Base-by-base conservation (phyloP, 2,329 filamentous ascomycete genomes). In the Chaetomium globosum region DNA sequence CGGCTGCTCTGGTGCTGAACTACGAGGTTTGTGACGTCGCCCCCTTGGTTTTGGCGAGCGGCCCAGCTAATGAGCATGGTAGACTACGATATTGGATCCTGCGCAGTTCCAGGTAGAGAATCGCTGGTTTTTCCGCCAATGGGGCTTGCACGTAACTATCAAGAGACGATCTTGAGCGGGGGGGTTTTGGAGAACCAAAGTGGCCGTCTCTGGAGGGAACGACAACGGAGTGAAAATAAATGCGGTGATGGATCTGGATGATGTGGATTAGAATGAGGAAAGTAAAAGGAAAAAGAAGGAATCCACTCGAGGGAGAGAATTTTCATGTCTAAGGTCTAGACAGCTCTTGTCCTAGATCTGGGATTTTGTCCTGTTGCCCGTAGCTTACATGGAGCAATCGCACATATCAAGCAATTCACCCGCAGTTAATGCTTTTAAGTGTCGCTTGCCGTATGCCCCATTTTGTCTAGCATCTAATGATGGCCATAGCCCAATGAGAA, bases 1-100 rank as follows among this genome's bases (percentile, higher is more conserved):
- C 68, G 28, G 62, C 68, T 3, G 64, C 63, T 1, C 33, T 67
- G 21, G 52, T 68, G 49, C 59, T 36, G 49, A 23, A 49, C 19
- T 70, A 64, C 46, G 46, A 67, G 58, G 63, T 66, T 49, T 21
- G 46, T 49, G 46, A n/a, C 10, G 7, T 6, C 1, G 9, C 13
- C 19, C 10, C 16, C 3, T n/a, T 23, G 3, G 12, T 49, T n/a
- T n/a, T 19, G 46, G 19, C 2, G 19, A 49, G 46, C 4, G 46
- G 13, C 19, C n/a, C 46, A 19, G 5, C 46, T 49, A 19, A 49
- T 16, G 46, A 19, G 13, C 46, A 49, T 49, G 19, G 7, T 6
- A 49, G 46, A 21, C 46, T 16, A 49, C 46, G n/a, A 49, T 49
- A 16, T 49, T 49, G 19, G 46, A 49, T 49, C 16, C 46, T 49